Conservation (phyloP, 306 rosid genomes). For the Urtica urens region DNA sequence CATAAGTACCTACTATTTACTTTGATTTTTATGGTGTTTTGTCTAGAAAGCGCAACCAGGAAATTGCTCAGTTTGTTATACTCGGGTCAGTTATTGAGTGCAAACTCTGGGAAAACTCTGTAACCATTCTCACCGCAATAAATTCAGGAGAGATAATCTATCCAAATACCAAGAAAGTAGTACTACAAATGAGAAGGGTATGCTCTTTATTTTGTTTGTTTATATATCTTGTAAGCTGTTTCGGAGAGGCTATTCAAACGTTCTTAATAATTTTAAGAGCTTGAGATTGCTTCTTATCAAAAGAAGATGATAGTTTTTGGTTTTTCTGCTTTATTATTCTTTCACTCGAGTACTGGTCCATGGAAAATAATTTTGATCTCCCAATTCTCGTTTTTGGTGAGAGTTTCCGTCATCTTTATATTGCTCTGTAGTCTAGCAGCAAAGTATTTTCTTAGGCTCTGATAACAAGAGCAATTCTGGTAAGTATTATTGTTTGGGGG, state of each 20-base stretch:
- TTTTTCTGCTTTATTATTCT: too few relatives aligned
- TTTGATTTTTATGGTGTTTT: not conserved
- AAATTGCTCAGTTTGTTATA: slow-evolving; percentile 51
- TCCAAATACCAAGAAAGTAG: slow-evolving; percentile 40
- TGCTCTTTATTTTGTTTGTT: slow-evolving; percentile 2
- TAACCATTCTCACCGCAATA: slow-evolving; percentile 30
- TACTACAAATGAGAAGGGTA: slow-evolving; percentile 42
- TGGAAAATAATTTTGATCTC: too few relatives aligned
- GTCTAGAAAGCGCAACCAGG: slow-evolving; percentile 35
- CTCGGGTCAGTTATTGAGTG: slow-evolving; percentile 48
- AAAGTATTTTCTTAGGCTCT: not conserved
- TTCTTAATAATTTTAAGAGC: not conserved
- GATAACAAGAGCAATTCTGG: not conserved
- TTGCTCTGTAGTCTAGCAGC: too few relatives aligned
- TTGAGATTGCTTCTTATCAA: too few relatives aligned
- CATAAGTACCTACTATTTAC: not conserved
- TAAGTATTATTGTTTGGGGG: not conserved
- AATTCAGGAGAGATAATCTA: slow-evolving; percentile 48
- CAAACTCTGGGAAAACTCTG: slow-evolving; percentile 47
- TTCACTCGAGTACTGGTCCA: too few relatives aligned
- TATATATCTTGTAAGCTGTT: not conserved
- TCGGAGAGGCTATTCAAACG: not conserved
- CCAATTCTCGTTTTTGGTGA: too few relatives aligned
- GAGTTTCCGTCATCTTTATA: too few relatives aligned
- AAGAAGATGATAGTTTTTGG: too few relatives aligned